Evolutionary conservation across 805 yeast species (phyloP).

Genomic region (Vanderwaltozyma yarrowii): DNA sequence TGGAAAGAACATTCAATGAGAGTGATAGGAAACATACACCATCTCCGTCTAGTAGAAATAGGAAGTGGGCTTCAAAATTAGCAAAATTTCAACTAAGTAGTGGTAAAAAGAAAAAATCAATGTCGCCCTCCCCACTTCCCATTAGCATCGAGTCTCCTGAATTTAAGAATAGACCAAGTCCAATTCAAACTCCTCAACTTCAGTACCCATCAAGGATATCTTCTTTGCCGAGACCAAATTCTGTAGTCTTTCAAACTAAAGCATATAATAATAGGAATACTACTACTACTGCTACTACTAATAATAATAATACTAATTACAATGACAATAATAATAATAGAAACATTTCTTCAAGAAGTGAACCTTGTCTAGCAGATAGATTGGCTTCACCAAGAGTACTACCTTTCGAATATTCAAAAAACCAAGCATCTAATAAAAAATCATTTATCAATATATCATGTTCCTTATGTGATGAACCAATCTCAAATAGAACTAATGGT

Average conservation of each 20-base stretch:
- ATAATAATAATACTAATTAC: too few relatives aligned
- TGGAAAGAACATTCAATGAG: neutral
- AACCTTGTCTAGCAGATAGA: neutral
- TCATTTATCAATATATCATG: constrained; percentile 22
- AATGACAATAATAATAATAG: neutral
- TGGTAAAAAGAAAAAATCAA: constrained; percentile 8
- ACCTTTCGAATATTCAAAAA: constrained; percentile 10
- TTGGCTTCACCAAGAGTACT: constrained; percentile 8
- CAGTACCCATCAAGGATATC: constrained; percentile 17
- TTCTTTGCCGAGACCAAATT: constrained; percentile 22
- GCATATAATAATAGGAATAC: too few relatives aligned
- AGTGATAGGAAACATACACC: constrained; percentile 4
- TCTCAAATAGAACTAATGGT: constrained; percentile 35
- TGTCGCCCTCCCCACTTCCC: constrained; percentile 4
- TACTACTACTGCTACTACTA: too few relatives aligned
- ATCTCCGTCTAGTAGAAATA: constrained; percentile 13
- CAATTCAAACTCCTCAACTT: neutral
- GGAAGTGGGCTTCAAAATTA: constrained; percentile 20
- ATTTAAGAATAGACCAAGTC: neutral
- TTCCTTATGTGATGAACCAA: constrained; percentile 41
- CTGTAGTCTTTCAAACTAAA: neutral
- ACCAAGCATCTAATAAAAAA: constrained; percentile 11
- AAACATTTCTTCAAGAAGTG: neutral
- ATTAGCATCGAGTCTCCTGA: neutral
- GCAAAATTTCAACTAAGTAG: constrained; percentile 12